Percentiles rank a stretch among this genome's conserved stretches.
phyloP scores from a whole-genome alignment of 108 stramenopile genomes.

The Phaeodactylum tricornutum region DNA sequence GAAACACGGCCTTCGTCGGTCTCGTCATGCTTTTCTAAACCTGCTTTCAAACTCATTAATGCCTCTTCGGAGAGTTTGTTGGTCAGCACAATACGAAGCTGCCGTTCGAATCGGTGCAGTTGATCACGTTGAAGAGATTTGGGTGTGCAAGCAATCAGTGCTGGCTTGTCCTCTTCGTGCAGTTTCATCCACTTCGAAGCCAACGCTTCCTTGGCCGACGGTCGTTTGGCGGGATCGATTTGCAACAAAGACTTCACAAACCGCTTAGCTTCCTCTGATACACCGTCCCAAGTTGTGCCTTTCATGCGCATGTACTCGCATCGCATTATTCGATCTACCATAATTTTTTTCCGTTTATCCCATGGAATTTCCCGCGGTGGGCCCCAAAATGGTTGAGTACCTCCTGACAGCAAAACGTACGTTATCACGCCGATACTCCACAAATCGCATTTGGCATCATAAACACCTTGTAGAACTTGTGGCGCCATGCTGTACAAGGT shows the following conservation, averaged over 20 bases:
- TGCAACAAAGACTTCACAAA: conserved; percentile 46
- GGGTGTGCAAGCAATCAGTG: too few relatives aligned
- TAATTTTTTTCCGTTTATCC: conserved; percentile 10
- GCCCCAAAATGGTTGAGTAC: conserved; percentile 17
- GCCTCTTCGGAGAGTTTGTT: too few relatives aligned
- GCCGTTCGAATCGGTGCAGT: too few relatives aligned
- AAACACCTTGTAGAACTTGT: conserved; percentile 60
- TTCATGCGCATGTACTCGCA: conserved; percentile 12
- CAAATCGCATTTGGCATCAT: conserved; percentile 56
- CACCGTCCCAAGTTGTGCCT: conserved; percentile 29
- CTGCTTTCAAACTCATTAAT: too few relatives aligned
- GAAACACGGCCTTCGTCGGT: too few relatives aligned
- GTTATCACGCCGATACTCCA: conserved; percentile 75
- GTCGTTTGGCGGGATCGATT: conserved; percentile 41
- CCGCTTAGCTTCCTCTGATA: conserved; percentile 36
- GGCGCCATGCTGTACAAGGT: conserved; percentile 70
- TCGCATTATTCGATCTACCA: conserved; percentile 16
- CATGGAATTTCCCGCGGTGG: conserved; percentile 10
- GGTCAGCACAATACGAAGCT: too few relatives aligned
- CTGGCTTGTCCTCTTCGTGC: too few relatives aligned
- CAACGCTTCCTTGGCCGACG: conserved; percentile 29
- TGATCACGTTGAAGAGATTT: too few relatives aligned
- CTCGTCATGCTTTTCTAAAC: too few relatives aligned
- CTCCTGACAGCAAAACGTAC: conserved; percentile 32
- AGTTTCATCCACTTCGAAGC: too few relatives aligned